These are phyloP conservation scores for Candida loeiensis DNA, from an alignment of 805 yeast genomes.

Conservation along the genomic window DNA sequence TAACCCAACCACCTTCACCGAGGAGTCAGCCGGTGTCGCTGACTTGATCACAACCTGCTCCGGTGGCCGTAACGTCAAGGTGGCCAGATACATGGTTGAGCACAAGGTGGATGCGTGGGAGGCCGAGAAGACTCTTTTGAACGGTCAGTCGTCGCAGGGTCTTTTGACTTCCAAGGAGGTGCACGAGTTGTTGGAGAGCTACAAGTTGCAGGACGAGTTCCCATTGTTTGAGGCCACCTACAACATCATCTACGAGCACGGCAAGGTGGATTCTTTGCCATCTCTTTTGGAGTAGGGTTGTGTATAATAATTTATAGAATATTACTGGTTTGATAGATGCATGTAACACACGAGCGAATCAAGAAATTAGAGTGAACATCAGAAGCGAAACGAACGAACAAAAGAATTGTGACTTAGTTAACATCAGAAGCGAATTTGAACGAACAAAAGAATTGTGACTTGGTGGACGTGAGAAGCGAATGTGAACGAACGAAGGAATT, in stretches of 20 bases:
- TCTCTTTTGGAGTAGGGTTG: slow-evolving; percentile 47
- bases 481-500: no score
- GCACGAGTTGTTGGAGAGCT: slow-evolving; percentile 67
- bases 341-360: background rate
- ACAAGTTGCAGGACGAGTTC: slow-evolving; percentile 59
- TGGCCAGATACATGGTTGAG: slow-evolving; percentile 81
- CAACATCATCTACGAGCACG: slow-evolving; percentile 73
- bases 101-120: slow-evolving; percentile 73
- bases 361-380: background rate
- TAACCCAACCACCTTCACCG: slow-evolving; percentile 76
- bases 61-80: slow-evolving; percentile 95
- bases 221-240: slow-evolving; percentile 81
- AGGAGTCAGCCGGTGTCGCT: slow-evolving; percentile 96
- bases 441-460: no score
- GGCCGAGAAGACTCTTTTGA: slow-evolving; percentile 80
- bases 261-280: slow-evolving; percentile 74
- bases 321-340: background rate
- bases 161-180: slow-evolving; percentile 88
- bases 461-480: no score
- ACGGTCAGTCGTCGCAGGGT: slow-evolving; percentile 98
- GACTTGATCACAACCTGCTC: slow-evolving; percentile 96
- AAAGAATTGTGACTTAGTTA: no score
- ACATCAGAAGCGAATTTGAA: no score
- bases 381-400: no score
- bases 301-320: slow-evolving; percentile 2